A percentile compares a stretch with the other conserved stretches of the same genome.
Conservation (phyloP, 768 basidiomycete species). For the Macrocybe gigantea region DNA sequence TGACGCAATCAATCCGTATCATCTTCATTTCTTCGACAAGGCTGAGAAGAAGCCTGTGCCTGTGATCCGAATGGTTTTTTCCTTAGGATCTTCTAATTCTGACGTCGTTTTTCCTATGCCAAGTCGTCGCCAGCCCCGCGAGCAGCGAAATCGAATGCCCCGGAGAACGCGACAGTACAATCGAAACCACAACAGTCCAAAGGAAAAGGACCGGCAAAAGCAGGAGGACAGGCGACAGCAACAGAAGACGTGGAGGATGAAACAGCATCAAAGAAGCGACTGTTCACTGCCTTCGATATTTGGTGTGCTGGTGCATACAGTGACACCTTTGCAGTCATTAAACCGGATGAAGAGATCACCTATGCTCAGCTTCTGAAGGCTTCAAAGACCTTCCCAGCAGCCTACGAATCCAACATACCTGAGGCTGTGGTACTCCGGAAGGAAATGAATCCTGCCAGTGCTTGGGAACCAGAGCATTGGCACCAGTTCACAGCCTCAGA, state of each 20-base stretch:
- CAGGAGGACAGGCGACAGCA: not conserved
- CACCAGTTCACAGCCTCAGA: too few relatives aligned
- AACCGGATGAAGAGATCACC: not conserved
- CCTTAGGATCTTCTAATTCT: constrained; percentile 1
- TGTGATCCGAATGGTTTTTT: constrained; percentile 10
- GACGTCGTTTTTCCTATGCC: not conserved
- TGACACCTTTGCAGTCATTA: not conserved
- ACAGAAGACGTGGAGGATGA: too few relatives aligned
- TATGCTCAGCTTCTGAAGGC: not conserved
- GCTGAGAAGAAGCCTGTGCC: constrained; percentile 3
- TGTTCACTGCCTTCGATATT: not conserved
- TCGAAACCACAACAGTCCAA: too few relatives aligned
- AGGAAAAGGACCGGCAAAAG: not conserved
- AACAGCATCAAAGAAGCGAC: not conserved
- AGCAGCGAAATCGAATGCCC: too few relatives aligned
- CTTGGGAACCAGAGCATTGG: too few relatives aligned
- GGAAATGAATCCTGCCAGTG: not conserved
- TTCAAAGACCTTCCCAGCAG: not conserved
- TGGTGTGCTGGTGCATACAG: not conserved
- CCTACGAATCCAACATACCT: not conserved
- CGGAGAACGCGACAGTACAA: too few relatives aligned
- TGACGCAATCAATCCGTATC: constrained; percentile 15
- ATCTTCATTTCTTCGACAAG: constrained; percentile 10
- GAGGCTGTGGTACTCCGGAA: not conserved
- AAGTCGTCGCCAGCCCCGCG: too few relatives aligned